Conservation (phyloP, 2,329 filamentous ascomycete genomes). For the Fusarium illudens region DNA sequence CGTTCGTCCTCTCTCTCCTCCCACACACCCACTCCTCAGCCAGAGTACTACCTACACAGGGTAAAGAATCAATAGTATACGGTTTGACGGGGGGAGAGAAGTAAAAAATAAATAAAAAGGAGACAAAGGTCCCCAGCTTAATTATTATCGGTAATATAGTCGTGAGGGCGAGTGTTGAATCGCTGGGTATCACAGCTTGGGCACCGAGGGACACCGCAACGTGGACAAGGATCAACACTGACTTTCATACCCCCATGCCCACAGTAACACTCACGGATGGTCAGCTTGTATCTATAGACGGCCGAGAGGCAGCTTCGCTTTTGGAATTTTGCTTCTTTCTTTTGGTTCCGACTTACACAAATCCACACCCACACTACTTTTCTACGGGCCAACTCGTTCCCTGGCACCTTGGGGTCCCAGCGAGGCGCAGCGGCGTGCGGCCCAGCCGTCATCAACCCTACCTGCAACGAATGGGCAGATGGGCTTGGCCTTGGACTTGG, state of each 20-base stretch:
- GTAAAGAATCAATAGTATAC: too few species aligned
- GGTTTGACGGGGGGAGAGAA: too few species aligned
- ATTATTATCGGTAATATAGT: background rate
- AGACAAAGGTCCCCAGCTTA: too few species aligned
- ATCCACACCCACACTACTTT: constrained; percentile 6
- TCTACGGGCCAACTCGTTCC: background rate
- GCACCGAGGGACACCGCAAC: constrained; percentile 17
- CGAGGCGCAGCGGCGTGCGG: background rate
- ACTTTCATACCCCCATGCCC: constrained; percentile 26
- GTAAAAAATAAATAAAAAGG: too few species aligned
- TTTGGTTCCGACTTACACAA: background rate
- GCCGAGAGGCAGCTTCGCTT: background rate
- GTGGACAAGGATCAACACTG: constrained; percentile 21
- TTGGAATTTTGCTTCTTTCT: background rate
- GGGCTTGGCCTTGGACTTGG: too few species aligned
- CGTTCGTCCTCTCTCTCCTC: too few species aligned
- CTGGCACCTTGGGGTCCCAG: background rate
- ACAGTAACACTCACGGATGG: constrained; percentile 17
- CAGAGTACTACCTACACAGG: too few species aligned
- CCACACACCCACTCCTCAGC: too few species aligned
- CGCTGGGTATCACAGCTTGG: constrained; percentile 20
- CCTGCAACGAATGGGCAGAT: too few species aligned
- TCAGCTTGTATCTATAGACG: constrained; percentile 4
- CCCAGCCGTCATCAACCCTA: background rate
- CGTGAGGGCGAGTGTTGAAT: background rate